Percentiles rank a stretch among this genome's conserved stretches.
Evolutionary conservation across 2,329 filamentous ascomycete genomes (phyloP).

Genomic region (Amylocarpus encephaloides): DNA sequence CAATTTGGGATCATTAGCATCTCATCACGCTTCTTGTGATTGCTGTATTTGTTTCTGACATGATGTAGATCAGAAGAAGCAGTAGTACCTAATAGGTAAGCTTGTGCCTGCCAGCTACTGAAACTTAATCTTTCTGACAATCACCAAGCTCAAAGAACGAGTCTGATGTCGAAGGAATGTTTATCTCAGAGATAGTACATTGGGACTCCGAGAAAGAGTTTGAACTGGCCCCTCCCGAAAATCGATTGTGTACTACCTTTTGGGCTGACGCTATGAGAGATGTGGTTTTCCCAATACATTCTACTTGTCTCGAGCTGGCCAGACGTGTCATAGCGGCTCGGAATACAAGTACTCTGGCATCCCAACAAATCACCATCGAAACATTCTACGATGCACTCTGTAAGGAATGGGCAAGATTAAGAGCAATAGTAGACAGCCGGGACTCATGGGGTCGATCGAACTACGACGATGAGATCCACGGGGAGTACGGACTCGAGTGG

Average conservation of each 20-base stretch:
- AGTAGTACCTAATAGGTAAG: no score
- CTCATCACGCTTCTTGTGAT: no score
- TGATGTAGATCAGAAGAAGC: no score
- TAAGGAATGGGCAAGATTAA: not conserved
- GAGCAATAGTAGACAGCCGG: not conserved
- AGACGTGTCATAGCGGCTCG: not conserved
- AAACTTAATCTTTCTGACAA: no score
- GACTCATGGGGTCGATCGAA: not conserved
- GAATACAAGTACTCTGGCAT: not conserved
- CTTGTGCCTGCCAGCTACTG: no score
- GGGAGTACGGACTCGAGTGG: not conserved
- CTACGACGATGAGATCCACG: not conserved
- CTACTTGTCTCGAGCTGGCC: not conserved
- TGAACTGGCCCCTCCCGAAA: not conserved
- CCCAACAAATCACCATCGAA: not conserved
- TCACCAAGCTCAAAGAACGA: not conserved
- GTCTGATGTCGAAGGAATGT: not conserved
- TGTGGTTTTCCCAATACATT: not conserved
- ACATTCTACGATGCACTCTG: not conserved
- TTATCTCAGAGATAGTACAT: not conserved
- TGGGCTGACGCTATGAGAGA: not conserved
- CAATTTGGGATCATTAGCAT: no score
- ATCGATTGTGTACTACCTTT: not conserved
- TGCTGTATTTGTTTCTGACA: no score
- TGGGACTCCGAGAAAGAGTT: not conserved